Conservation (phyloP, 2,329 filamentous ascomycete genomes). For the Pezicula neosporulosa region DNA sequence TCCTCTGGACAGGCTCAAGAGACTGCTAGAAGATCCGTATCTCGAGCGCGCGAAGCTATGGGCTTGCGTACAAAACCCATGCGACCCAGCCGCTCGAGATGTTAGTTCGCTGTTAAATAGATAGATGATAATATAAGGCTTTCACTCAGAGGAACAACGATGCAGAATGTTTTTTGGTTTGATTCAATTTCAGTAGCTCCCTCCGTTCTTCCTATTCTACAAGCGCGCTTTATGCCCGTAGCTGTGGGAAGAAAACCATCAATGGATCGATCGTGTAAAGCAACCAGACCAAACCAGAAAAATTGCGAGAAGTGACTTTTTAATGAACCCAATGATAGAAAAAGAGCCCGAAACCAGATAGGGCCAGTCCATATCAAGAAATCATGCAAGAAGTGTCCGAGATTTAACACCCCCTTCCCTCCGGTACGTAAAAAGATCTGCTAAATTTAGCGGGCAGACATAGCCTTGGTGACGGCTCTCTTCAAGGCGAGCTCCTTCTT, state of each 20-base stretch:
- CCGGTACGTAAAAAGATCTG: conserved; percentile 16
- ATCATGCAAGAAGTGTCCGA: conserved; percentile 19
- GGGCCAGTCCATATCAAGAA: conserved; percentile 28
- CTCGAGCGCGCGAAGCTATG: conserved; percentile 10
- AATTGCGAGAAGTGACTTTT: conserved; percentile 30
- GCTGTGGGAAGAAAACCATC: conserved; percentile 18
- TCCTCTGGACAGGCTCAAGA: conserved; percentile 4
- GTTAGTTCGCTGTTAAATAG: conserved; percentile 8
- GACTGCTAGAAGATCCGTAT: conserved; percentile 19
- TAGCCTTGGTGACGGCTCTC: conserved; percentile 95
- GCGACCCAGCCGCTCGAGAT: background rate
- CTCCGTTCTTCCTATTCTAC: conserved; percentile 27
- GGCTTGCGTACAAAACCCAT: background rate
- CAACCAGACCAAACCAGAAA: conserved; percentile 20
- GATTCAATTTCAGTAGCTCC: conserved; percentile 25
- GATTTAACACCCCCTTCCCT: conserved; percentile 19
- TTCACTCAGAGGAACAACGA: background rate
- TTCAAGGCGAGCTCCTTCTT: conserved; percentile 99
- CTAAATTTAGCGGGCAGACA: conserved; percentile 76
- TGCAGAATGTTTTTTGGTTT: conserved; percentile 10
- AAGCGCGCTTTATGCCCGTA: conserved; percentile 30
- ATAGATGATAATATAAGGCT: background rate
- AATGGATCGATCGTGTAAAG: conserved; percentile 21
- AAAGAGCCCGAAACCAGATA: conserved; percentile 25
- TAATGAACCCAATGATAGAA: conserved; percentile 21